Evolutionary conservation across 176 grass and related monocot genomes (phyloP).

Genomic region (Hyparrhenia diplandra): DNA sequence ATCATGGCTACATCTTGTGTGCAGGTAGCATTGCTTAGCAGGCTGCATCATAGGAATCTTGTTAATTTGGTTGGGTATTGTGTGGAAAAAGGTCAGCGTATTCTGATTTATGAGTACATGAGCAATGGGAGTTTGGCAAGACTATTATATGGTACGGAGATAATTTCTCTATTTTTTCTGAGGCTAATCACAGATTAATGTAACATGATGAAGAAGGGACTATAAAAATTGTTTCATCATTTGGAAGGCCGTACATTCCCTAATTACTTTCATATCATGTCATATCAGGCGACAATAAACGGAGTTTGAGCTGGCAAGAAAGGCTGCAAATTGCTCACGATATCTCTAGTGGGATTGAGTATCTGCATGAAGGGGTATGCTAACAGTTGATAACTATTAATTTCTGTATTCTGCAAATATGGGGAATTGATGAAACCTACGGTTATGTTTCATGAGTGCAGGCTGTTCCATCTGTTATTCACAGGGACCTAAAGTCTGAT

Average conservation of each 20-base stretch:
- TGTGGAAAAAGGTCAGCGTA: constrained; percentile 77
- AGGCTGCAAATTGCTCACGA: constrained; percentile 89
- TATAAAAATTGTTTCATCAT: neutral
- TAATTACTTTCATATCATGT: constrained; percentile 14
- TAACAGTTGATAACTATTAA: constrained; percentile 5
- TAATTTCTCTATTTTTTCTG: neutral
- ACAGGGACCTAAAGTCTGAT: constrained; percentile 93
- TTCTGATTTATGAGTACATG: constrained; percentile 97
- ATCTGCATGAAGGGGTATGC: constrained; percentile 93
- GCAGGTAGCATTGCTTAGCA: constrained; percentile 89
- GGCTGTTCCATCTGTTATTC: constrained; percentile 88
- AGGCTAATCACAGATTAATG: neutral
- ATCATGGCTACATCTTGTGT: constrained; percentile 11
- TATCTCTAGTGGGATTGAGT: constrained; percentile 92
- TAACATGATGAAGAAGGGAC: neutral
- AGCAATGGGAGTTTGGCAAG: constrained; percentile 89
- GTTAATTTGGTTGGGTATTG: constrained; percentile 99
- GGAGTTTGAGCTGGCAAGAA: constrained; percentile 79
- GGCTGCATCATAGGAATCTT: constrained; percentile 98
- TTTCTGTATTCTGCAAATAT: constrained; percentile 21
- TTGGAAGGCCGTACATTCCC: neutral
- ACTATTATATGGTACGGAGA: constrained; percentile 65
- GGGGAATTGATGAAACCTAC: constrained; percentile 27
- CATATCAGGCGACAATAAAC: constrained; percentile 66
- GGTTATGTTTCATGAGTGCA: constrained; percentile 50